Percentiles rank a stretch among this genome's conserved stretches.
Conservation (phyloP, 1,284 basidiomycete species). For the Termitomyces sp. region DNA sequence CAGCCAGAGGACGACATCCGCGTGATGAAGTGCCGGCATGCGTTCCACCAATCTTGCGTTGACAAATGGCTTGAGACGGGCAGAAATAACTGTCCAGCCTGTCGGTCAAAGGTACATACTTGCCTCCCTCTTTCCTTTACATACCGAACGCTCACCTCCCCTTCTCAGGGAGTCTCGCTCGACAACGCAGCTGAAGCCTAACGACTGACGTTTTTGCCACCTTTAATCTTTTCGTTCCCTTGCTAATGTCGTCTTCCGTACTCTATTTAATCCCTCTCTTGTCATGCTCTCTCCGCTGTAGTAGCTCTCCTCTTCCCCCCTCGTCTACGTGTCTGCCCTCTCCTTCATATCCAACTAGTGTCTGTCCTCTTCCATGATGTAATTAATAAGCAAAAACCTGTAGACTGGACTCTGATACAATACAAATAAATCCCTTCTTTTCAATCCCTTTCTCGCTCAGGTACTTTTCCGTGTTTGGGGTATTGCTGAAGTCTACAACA, state of each 20-base stretch:
- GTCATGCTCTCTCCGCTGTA: slow-evolving; percentile 9
- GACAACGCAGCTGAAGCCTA: slow-evolving; percentile 6
- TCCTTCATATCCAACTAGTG: slow-evolving; percentile 7
- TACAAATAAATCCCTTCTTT: slow-evolving; percentile 4
- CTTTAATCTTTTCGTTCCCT: background rate
- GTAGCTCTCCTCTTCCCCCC: background rate
- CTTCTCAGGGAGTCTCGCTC: slow-evolving; percentile 11
- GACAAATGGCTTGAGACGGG: slow-evolving; percentile 85
- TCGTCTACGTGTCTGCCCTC: background rate
- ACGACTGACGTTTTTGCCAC: background rate
- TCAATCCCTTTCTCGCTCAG: too few species aligned
- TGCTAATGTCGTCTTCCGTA: background rate
- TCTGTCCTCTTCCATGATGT: slow-evolving; percentile 10
- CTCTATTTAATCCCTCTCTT: background rate
- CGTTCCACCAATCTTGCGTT: slow-evolving; percentile 82
- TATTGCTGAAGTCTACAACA: slow-evolving; percentile 7
- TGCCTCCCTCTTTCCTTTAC: background rate
- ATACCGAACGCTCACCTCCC: background rate
- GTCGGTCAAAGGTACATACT: slow-evolving; percentile 68
- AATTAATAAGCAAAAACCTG: slow-evolving; percentile 13
- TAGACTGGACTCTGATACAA: slow-evolving; percentile 14
- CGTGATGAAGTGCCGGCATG: slow-evolving; percentile 76
- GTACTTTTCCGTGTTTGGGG: background rate
- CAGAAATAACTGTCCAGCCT: slow-evolving; percentile 88
- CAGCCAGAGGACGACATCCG: slow-evolving; percentile 69